A percentile compares a stretch with the other conserved stretches of the same genome.
phyloP scores from a whole-genome alignment of 2,329 filamentous ascomycete species.

The Cytospora schulzeri region DNA sequence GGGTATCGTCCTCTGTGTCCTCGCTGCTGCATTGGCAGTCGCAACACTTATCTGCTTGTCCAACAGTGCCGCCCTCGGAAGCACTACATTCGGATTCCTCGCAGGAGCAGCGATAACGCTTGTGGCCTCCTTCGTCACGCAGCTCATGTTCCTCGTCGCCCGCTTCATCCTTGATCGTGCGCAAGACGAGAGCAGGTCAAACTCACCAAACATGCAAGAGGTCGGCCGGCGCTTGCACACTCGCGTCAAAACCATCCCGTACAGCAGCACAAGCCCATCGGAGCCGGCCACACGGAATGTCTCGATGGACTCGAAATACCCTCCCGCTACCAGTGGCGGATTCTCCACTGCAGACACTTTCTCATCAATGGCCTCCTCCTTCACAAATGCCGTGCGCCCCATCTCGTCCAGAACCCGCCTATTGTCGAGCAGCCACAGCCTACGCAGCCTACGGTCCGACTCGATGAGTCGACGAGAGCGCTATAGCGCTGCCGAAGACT shows the following conservation, averaged over 20 bases:
- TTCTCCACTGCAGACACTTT: conserved; percentile 49
- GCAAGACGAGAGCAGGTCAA: conserved; percentile 33
- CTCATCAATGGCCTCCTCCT: conserved; percentile 51
- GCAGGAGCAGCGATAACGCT: conserved; percentile 49
- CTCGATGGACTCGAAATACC: conserved; percentile 43
- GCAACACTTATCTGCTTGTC: conserved; percentile 46
- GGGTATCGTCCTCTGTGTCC: conserved; percentile 44
- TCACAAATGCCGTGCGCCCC: conserved; percentile 54
- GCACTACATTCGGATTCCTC: conserved; percentile 41
- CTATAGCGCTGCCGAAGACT: conserved; percentile 59
- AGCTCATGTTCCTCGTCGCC: conserved; percentile 51
- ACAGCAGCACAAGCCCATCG: conserved; percentile 47
- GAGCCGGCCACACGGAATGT: conserved; percentile 38
- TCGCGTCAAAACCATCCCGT: conserved; percentile 56
- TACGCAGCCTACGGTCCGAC: conserved; percentile 18
- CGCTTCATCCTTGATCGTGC: conserved; percentile 46
- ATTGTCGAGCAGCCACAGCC: conserved; percentile 45
- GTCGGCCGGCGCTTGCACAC: conserved; percentile 37
- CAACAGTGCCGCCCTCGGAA: conserved; percentile 39
- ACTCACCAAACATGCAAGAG: conserved; percentile 38
- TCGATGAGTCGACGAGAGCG: conserved; percentile 33
- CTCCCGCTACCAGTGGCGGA: conserved; percentile 49
- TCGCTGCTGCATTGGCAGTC: conserved; percentile 50
- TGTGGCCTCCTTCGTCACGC: conserved; percentile 47
- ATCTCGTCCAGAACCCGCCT: conserved; percentile 60